Conservation (phyloP, 2,329 filamentous ascomycete genomes). For the Alternaria gaisen region DNA sequence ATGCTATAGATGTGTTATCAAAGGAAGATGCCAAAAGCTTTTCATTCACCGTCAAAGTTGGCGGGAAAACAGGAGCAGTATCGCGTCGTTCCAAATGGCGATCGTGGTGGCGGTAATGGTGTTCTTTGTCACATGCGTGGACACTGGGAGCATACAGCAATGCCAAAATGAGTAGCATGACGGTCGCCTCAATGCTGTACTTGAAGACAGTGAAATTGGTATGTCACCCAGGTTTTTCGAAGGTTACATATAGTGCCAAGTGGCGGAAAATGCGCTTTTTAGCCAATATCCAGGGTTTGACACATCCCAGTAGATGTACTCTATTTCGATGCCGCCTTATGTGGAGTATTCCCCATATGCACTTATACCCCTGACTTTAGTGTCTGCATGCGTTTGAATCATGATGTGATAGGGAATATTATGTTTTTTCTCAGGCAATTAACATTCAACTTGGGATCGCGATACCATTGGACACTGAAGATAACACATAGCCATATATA, state of each 20-base stretch:
- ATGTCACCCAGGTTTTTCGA: not conserved
- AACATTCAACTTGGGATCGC: not conserved
- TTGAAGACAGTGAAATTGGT: not conserved
- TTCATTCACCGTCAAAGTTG: constrained; percentile 44
- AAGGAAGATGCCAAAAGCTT: constrained; percentile 51
- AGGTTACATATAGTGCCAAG: not conserved
- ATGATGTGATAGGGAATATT: not conserved
- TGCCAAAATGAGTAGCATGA: not conserved
- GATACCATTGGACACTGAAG: not conserved
- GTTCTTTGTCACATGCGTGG: constrained; percentile 7
- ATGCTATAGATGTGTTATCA: constrained; percentile 49
- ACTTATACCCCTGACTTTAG: not conserved
- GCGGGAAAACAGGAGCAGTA: constrained; percentile 39
- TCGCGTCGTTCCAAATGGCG: constrained; percentile 33
- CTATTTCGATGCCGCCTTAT: not conserved
- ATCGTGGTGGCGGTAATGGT: constrained; percentile 20
- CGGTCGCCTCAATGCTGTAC: no score
- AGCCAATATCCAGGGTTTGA: not conserved
- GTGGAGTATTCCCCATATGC: not conserved
- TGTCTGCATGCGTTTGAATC: not conserved
- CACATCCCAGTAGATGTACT: not conserved
- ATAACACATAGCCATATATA: not conserved
- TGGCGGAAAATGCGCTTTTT: not conserved
- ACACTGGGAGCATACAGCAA: not conserved
- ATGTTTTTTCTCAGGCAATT: not conserved